phyloP scores from a whole-genome alignment of 116 monocot genomes.

The Thalassia testudinum region DNA sequence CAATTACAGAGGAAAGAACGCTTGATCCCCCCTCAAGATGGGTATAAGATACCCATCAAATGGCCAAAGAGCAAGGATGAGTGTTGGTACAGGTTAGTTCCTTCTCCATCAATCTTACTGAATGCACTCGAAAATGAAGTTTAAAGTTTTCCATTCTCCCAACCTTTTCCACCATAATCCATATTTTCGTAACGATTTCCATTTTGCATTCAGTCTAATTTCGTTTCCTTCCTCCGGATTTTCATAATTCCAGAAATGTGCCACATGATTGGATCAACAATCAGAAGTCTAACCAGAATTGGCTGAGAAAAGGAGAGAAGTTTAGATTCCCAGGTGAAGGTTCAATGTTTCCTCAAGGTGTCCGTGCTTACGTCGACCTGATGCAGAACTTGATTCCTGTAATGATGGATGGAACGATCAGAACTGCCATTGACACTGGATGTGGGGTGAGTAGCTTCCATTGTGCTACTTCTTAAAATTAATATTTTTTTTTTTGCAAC shows the following conservation, averaged over 20 bases:
- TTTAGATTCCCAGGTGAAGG: conserved; percentile 85
- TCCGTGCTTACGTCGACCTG: conserved; percentile 57
- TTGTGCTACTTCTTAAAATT: neutral
- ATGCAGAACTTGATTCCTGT: conserved; percentile 75
- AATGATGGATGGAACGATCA: conserved; percentile 75
- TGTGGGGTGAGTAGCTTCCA: conserved; percentile 49
- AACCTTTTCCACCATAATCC: neutral
- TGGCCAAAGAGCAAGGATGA: conserved; percentile 81
- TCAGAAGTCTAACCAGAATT: conserved; percentile 84
- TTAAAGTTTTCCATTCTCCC: neutral
- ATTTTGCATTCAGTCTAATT: no score
- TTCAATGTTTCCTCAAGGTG: conserved; percentile 83
- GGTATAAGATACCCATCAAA: conserved; percentile 74
- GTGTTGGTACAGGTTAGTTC: conserved; percentile 80
- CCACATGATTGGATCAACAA: conserved; percentile 93
- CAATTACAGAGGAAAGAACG: conserved; percentile 62
- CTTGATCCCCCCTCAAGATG: conserved; percentile 66
- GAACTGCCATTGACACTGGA: conserved; percentile 86
- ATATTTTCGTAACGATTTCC: neutral
- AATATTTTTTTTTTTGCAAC: no score
- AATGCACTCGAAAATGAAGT: neutral
- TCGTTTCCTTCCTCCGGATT: conserved; percentile 4
- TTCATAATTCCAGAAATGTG: conserved; percentile 42
- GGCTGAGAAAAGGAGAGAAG: conserved; percentile 77
- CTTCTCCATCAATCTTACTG: neutral